Conservation (phyloP, 148 eudicot species). For the Persicaria tinctoria region DNA sequence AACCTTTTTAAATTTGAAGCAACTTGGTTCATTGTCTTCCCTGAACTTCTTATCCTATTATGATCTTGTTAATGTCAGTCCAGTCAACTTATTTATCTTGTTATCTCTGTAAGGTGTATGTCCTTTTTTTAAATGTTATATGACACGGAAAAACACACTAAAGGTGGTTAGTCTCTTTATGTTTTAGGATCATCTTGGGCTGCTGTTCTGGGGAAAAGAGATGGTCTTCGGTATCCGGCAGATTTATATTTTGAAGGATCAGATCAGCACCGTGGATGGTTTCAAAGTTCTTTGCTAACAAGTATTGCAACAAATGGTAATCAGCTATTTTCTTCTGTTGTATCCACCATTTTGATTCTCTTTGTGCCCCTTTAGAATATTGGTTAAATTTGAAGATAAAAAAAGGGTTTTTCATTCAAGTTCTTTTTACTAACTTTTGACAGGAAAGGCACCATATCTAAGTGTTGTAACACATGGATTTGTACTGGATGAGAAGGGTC, state of each 20-base stretch:
- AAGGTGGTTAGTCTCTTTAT: slow-evolving; percentile 2
- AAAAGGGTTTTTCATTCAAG: neutral
- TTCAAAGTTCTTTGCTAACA: slow-evolving; percentile 92
- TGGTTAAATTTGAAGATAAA: neutral
- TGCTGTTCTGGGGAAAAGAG: slow-evolving; percentile 74
- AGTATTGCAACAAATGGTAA: slow-evolving; percentile 85
- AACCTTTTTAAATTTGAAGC: neutral
- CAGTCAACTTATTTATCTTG: neutral
- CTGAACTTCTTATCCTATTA: neutral
- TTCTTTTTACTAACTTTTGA: slow-evolving; percentile 2
- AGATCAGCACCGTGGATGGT: slow-evolving; percentile 99
- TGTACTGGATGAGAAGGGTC: slow-evolving; percentile 94
- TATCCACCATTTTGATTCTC: neutral
- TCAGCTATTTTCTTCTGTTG: neutral
- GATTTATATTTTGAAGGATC: slow-evolving; percentile 97
- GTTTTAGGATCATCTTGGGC: slow-evolving; percentile 92
- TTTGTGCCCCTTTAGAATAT: neutral
- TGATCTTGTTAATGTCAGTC: neutral
- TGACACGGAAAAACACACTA: neutral
- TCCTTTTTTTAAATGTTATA: neutral
- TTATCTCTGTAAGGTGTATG: neutral
- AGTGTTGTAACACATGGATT: slow-evolving; percentile 95
- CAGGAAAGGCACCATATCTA: slow-evolving; percentile 87
- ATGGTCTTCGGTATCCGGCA: slow-evolving; percentile 65
- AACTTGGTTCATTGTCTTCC: neutral